Evolutionary conservation across 441 rosid genomes (phyloP), one percentile per base, ranked within the genome.

Genomic region (Jatropha multifida): DNA sequence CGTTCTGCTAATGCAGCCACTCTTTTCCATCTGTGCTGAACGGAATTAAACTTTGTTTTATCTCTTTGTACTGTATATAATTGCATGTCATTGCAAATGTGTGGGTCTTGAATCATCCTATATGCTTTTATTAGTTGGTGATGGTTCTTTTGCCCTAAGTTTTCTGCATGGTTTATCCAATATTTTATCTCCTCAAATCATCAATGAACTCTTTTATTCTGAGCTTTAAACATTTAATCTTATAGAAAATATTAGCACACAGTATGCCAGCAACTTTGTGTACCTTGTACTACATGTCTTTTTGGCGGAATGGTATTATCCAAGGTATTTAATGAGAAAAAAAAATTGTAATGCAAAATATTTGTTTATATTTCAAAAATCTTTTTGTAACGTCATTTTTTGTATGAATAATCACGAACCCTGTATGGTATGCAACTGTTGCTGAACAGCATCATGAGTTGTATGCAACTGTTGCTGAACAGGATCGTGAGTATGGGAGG

Each of bases 1-100:
- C 4, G 46, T 73, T 13, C 40, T 52, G 26, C 59, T 40, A 41
- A n/a, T 14, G 9, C 7, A 15, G 20, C 12, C 42, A 9, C 13
- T 55, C 61, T 44, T 42, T 41, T 12, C 20, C 55, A 23, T 3
- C n/a, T 18, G 12, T 59, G 13, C 38, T 38, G 65, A 62, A 37
- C 11, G 3, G 40, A 26, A 62, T n/a, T 5, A 17, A 48, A 8
- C 15, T 15, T 42, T 64, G 23, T 65, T 55, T n/a, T 20, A 20
- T 59, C 64, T 59, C 64, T 26, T 23, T 10, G 7, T 20, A 20
- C 44, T 51, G 7, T 9, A 27, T 13, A 14, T 68, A 27, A 5
- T 18, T 23, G 71, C 56, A 67, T 67, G 23, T 68, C 44, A 27
- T 27, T 49, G 71, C 40, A 48, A 46, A 48, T 67, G 23, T 32